Percentiles rank a stretch among this genome's conserved stretches.
These are phyloP conservation scores for Gloeopeniophorella convolvens DNA, from an alignment of 768 basidiomycete genomes.

Conservation along the genomic window DNA sequence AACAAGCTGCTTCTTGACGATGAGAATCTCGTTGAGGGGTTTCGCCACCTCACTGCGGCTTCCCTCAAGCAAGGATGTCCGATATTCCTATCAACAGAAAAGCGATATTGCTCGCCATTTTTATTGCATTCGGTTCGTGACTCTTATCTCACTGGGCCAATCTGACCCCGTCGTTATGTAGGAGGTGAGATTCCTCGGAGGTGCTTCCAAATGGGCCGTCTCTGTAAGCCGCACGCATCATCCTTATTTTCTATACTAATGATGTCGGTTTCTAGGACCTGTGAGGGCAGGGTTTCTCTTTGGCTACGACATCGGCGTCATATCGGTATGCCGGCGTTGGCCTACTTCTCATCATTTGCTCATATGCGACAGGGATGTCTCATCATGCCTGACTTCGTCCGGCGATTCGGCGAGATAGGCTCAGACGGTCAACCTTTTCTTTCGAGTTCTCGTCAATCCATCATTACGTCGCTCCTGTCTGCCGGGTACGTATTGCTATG, in stretches of 20 bases:
- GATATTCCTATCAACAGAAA: conserved; percentile 55
- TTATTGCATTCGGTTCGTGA: conserved; percentile 66
- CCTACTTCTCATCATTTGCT: neutral
- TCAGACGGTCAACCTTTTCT: conserved; percentile 44
- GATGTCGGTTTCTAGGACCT: no score
- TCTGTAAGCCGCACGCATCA: no score
- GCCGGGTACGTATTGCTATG: conserved; percentile 53
- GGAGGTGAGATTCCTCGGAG: no score
- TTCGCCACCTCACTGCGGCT: no score
- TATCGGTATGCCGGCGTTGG: conserved; percentile 44
- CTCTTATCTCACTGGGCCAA: no score
- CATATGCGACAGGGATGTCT: conserved; percentile 52
- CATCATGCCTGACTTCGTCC: conserved; percentile 73
- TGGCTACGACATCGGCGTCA: conserved; percentile 74
- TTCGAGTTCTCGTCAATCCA: conserved; percentile 59
- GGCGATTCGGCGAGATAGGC: conserved; percentile 54
- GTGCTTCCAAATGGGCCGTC: no score
- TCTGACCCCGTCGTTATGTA: no score
- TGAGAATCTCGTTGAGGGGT: no score
- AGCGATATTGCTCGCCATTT: conserved; percentile 58
- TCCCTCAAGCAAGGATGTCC: no score
- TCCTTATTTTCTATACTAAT: no score
- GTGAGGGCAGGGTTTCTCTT: conserved; percentile 62
- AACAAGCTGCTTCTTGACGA: no score
- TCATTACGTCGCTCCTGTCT: conserved; percentile 73